Evolutionary conservation across 164 flowering plant genomes (phyloP), one percentile per base, ranked within the genome.

Genomic region (Aristolochia fimbriata): DNA sequence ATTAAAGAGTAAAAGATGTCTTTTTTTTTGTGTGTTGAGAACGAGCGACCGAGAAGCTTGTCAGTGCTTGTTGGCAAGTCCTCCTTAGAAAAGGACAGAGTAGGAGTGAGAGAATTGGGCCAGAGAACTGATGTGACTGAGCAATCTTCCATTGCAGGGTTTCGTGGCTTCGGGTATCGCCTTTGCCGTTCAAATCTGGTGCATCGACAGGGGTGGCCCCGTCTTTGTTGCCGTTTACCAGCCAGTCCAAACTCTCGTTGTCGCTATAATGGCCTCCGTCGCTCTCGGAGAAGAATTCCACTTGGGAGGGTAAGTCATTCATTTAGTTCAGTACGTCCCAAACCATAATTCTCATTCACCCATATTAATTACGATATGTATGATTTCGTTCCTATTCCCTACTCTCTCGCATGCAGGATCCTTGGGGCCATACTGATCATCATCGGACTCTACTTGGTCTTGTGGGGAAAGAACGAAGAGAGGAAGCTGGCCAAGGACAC

Each of bases 201-300:
- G 99, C 89, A 94, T 94, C 30, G 95, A 94, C 78, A 91, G 95
- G 67, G 97, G 99, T 17, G 99, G 99, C 74, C 99, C 99, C 0
- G 97, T 94, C 58, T 94, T 94, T 69, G 99, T 94, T 12, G 99
- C 99, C 0, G 96, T 94, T 22, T 94, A 94, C 65, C 99, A 94
- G 66, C 99, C 99, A 30, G 99, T 94, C 47, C 97, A 91, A 79
- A 94, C 99, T 58, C 77, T 94, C 11, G 96, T 94, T 54, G 99
- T 94, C 64, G 99, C 99, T 20, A 78, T 94, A 62, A 84, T 85
- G 88, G 85, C 99, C 17, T 88, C 99, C 64, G 22, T 84, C 24
- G 88, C 91, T 55, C 75, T 94, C 43, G 97, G 99, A 21, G 99
- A 94, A 71, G 77, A 91, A 63, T 94, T 94, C 85, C 87, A 87